Conservation (phyloP, 2,329 filamentous ascomycete genomes). For the Penicillium sp. region DNA sequence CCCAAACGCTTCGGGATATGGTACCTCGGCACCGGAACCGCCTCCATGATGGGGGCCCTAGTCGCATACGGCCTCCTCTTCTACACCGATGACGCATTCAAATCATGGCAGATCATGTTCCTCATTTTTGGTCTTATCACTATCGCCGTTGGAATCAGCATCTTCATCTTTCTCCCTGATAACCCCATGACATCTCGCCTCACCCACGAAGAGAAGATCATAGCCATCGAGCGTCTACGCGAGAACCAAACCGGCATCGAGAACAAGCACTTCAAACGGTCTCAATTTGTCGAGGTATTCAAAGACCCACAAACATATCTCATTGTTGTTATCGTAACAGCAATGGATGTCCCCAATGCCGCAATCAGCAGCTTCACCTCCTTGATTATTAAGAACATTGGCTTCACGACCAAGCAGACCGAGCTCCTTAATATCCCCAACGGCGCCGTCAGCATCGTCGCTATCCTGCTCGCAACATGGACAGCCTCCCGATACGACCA, state of each 20-base stretch:
- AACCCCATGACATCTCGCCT: conserved; percentile 43
- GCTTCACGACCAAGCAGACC: conserved; percentile 44
- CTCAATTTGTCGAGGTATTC: conserved; percentile 49
- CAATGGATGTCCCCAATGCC: conserved; percentile 43
- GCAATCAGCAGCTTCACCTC: conserved; percentile 45
- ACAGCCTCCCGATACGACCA: conserved; percentile 40
- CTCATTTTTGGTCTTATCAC: conserved; percentile 48
- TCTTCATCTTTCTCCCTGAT: conserved; percentile 42
- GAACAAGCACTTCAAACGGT: conserved; percentile 51
- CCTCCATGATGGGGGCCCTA: conserved; percentile 55
- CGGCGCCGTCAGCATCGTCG: conserved; percentile 42
- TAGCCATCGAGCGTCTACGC: conserved; percentile 42
- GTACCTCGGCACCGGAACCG: conserved; percentile 60
- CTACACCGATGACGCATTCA: conserved; percentile 42
- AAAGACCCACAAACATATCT: conserved; percentile 47
- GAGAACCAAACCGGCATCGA: conserved; percentile 53
- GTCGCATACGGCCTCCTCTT: conserved; percentile 59
- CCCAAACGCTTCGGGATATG: conserved; percentile 60
- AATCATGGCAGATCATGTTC: conserved; percentile 53
- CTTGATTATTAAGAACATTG: conserved; percentile 44
- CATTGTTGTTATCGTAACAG: conserved; percentile 35
- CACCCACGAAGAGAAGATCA: conserved; percentile 38
- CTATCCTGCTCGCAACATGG: conserved; percentile 38
- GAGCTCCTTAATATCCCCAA: conserved; percentile 46
- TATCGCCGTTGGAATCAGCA: conserved; percentile 37